These are phyloP conservation scores for Carex parvula DNA, from an alignment of 176 grass and related monocot species.

Conservation along the genomic window DNA sequence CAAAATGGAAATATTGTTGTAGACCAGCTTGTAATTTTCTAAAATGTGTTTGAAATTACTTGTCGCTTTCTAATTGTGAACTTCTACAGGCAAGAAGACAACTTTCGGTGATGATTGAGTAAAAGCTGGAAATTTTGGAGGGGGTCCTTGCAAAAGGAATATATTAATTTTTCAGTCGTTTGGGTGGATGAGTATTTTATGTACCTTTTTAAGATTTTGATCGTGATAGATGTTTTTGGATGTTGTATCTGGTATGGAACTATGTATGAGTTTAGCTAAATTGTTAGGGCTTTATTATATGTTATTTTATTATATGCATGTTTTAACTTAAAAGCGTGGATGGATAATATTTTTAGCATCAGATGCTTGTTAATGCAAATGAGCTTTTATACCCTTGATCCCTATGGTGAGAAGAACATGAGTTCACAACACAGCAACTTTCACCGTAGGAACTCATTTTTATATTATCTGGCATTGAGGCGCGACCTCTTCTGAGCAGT, in stretches of 20 bases:
- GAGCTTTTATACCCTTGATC: too few species aligned
- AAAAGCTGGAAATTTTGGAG: neutral
- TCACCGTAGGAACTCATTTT: too few species aligned
- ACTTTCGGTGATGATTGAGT: slow-evolving; percentile 47
- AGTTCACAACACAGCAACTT: too few species aligned
- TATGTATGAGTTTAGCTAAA: neutral
- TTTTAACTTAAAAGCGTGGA: neutral
- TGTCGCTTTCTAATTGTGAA: neutral
- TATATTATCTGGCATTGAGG: too few species aligned
- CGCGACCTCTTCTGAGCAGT: too few species aligned
- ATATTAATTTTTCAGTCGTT: slow-evolving; percentile 7
- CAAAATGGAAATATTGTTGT: neutral
- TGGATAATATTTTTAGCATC: neutral
- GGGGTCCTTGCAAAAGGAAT: neutral
- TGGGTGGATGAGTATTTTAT: neutral
- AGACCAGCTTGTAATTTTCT: neutral
- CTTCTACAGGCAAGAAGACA: slow-evolving; percentile 63
- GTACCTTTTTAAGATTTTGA: slow-evolving; percentile 1
- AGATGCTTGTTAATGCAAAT: too few species aligned
- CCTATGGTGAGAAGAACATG: too few species aligned
- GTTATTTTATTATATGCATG: neutral
- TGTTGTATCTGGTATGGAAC: neutral
- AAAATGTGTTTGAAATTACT: neutral
- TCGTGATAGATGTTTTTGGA: neutral
- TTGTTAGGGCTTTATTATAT: neutral